Conservation (phyloP, 2,329 filamentous ascomycete species). For the Cladosporium sp. region DNA sequence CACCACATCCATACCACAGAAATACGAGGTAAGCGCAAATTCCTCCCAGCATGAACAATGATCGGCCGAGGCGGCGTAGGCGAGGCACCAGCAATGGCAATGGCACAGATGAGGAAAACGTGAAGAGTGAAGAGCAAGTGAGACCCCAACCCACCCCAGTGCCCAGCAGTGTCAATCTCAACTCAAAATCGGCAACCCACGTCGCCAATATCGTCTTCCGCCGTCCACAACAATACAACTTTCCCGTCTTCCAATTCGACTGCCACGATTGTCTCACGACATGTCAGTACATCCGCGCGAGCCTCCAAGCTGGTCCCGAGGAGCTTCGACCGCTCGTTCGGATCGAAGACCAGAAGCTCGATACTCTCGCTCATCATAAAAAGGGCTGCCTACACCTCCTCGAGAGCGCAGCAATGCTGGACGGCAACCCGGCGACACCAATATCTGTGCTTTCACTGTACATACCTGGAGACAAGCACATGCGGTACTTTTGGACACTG, state of each 20-base stretch:
- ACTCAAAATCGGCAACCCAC: conserved; percentile 11
- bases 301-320: not conserved
- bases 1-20: not conserved
- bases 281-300: conserved; percentile 19
- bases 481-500: conserved; percentile 32
- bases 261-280: conserved; percentile 19
- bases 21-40: not conserved
- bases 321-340: conserved; percentile 22
- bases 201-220: conserved; percentile 13
- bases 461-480: conserved; percentile 24
- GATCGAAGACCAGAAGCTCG: conserved; percentile 29
- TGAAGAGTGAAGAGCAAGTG: not conserved
- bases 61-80: not conserved
- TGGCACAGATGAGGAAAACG: not conserved
- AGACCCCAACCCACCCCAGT: not conserved
- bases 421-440: conserved; percentile 15
- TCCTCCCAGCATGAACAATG: not conserved
- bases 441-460: conserved; percentile 28
- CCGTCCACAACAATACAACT: conserved; percentile 18
- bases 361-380: conserved; percentile 18
- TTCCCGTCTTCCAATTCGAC: conserved; percentile 26
- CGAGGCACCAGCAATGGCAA: not conserved
- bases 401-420: conserved; percentile 24
- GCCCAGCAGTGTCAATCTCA: not conserved
- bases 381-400: conserved; percentile 26